Evolutionary conservation across 1,284 basidiomycete genomes (phyloP), one percentile per base, ranked within the genome.

Genomic region (Ustilago shanxiensis): DNA sequence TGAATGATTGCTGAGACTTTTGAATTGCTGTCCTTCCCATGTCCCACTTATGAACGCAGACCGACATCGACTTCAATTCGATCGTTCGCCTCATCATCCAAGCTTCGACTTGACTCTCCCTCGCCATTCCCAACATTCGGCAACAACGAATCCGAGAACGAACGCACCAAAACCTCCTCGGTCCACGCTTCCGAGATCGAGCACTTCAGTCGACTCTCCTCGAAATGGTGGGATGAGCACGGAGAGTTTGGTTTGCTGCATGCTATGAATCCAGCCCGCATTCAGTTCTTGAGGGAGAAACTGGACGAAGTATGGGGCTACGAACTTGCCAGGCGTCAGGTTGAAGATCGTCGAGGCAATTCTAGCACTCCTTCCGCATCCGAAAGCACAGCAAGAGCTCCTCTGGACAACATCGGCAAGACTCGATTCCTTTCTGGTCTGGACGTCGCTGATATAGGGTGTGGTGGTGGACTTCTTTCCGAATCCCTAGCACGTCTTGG

Each of bases 211-310:
- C 90, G 90, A 37, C 90, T 99, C 1, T 95, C 95, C 0, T 91
- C 93, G 26, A 89, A 93, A 83, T 99, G 97, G 97, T 99, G 97
- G 97, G 92, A 98, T 86, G 94, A 97, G 84, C 89, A 89, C 31
- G 95, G 96, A 79, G 95, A 98, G 86, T 97, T 98, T 83, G 90
- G 89, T 2, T 88, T 96, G 41, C 88, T 99, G 35, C 97, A 99
- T 86, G 91, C 91, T 81, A 98, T 99, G 96, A 99, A 99, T 87
- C 94, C 95, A 0, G 89, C 92, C 13, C 89, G 97, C 37, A 90
- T 95, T 79, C 90, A 91, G 64, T 98, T 95, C 85, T 89, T 99
- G 22, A 89, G 91, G 28, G 90, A 95, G 73, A 96, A 96, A 86
- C 85, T 86, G n/a, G 61, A 79, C 16, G 84, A 85, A 54, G 79